Evolutionary conservation across 257 asterid genomes (phyloP).

Genomic region (Oldenlandia corymbosa): DNA sequence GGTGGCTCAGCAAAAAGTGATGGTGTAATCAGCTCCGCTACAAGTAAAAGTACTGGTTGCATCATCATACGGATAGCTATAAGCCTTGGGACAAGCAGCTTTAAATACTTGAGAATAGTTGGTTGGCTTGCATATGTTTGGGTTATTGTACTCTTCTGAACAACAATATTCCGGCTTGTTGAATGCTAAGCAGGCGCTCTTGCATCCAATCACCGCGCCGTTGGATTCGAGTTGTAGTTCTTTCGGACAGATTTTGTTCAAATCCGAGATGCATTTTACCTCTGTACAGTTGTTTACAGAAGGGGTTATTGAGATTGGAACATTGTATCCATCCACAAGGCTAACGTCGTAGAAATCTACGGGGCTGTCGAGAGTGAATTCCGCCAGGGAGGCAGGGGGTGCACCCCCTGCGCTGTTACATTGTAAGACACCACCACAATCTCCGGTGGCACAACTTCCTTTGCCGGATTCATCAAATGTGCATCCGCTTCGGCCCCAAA

Average conservation of each 20-base stretch:
- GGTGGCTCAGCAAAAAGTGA: constrained; percentile 31
- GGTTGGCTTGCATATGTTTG: constrained; percentile 45
- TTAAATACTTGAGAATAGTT: constrained; percentile 46
- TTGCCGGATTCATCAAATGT: constrained; percentile 42
- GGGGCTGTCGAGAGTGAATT: constrained; percentile 50
- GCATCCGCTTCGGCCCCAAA: constrained; percentile 71
- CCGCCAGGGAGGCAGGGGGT: constrained; percentile 63
- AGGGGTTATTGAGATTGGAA: constrained; percentile 37
- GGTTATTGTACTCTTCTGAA: constrained; percentile 39
- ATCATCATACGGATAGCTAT: constrained; percentile 63
- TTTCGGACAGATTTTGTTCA: constrained; percentile 47
- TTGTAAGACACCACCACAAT: constrained; percentile 59
- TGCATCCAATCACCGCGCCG: constrained; percentile 43
- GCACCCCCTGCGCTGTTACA: constrained; percentile 45
- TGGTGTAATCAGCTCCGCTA: constrained; percentile 36
- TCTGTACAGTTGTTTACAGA: constrained; percentile 31
- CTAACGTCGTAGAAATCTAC: constrained; percentile 59
- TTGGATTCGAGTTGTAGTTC: constrained; percentile 26
- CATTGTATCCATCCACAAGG: constrained; percentile 49
- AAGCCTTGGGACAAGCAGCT: constrained; percentile 46
- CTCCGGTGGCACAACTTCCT: constrained; percentile 53
- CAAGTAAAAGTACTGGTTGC: constrained; percentile 54
- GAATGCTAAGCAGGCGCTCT: constrained; percentile 57
- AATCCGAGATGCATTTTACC: constrained; percentile 30
- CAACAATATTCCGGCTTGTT: constrained; percentile 49